Evolutionary conservation across 345 rosid species (phyloP).

Genomic region (Populus pruinosa): DNA sequence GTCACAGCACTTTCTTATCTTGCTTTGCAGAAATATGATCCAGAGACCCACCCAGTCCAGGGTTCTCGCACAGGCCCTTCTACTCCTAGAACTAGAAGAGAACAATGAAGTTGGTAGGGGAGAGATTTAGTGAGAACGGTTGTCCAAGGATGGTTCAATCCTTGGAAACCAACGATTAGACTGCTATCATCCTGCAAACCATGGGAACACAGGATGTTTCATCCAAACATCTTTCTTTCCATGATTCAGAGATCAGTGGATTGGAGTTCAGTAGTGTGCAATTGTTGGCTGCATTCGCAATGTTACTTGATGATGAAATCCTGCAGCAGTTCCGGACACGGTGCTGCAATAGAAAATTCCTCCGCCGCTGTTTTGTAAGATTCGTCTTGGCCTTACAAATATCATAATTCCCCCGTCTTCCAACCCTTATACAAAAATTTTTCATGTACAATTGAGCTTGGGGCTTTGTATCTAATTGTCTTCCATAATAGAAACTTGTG

Average conservation of each 20-base stretch:
- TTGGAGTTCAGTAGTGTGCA: constrained; percentile 14
- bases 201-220: not conserved
- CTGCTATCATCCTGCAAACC: not conserved
- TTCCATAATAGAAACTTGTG: constrained; percentile 18
- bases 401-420: not conserved
- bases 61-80: constrained; percentile 36
- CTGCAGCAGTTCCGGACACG: constrained; percentile 11
- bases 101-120: constrained; percentile 18
- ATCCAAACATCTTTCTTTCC: not conserved
- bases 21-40: constrained; percentile 65
- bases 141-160: not conserved
- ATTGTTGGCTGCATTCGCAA: not conserved
- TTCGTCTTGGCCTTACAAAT: not conserved
- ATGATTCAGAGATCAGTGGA: constrained; percentile 6
- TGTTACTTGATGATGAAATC: not conserved
- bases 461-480: constrained; percentile 35
- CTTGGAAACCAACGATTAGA: constrained; percentile 1
- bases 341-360: constrained; percentile 5
- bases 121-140: not conserved
- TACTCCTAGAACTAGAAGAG: constrained; percentile 48
- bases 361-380: not conserved
- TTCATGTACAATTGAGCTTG: constrained; percentile 31
- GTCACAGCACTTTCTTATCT: constrained; percentile 85
- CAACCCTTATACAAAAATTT: not conserved
- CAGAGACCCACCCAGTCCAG: constrained; percentile 42